Evolutionary conservation across 2,329 filamentous ascomycete species (phyloP).

Genomic region (Akanthomyces lecanii): DNA sequence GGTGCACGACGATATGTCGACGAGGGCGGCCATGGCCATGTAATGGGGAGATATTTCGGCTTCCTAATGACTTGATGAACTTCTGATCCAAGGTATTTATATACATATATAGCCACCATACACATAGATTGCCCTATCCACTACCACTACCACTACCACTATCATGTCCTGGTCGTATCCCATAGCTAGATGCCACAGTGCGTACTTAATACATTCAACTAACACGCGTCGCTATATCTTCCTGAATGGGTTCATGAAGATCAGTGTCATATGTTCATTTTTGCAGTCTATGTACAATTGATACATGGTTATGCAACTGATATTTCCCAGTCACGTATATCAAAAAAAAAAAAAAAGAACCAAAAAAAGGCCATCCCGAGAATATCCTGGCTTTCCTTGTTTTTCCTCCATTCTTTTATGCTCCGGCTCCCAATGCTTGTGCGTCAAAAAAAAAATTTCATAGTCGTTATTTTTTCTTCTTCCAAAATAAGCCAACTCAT

Average conservation of each 20-base stretch:
- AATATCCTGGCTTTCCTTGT: background rate
- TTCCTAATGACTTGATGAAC: background rate
- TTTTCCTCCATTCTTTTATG: background rate
- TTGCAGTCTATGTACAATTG: background rate
- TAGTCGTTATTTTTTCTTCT: background rate
- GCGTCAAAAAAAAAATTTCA: background rate
- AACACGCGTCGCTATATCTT: too few species aligned
- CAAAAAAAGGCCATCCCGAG: background rate
- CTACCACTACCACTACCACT: too few species aligned
- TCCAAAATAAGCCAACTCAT: background rate
- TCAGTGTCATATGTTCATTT: too few species aligned
- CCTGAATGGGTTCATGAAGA: background rate
- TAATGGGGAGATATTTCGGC: background rate
- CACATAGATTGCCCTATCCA: background rate
- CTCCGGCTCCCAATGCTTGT: constrained; percentile 12
- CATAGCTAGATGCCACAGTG: too few species aligned
- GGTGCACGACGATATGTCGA: constrained; percentile 59
- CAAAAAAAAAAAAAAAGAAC: background rate
- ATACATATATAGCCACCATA: background rate
- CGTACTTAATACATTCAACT: too few species aligned
- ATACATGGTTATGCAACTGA: background rate
- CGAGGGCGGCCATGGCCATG: constrained; percentile 32
- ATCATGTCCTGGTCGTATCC: too few species aligned
- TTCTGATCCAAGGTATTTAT: background rate
- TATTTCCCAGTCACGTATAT: background rate